Evolutionary conservation across 331 rosid genomes (phyloP), one percentile per base, ranked within the genome.

Genomic region (Malus hybrid): DNA sequence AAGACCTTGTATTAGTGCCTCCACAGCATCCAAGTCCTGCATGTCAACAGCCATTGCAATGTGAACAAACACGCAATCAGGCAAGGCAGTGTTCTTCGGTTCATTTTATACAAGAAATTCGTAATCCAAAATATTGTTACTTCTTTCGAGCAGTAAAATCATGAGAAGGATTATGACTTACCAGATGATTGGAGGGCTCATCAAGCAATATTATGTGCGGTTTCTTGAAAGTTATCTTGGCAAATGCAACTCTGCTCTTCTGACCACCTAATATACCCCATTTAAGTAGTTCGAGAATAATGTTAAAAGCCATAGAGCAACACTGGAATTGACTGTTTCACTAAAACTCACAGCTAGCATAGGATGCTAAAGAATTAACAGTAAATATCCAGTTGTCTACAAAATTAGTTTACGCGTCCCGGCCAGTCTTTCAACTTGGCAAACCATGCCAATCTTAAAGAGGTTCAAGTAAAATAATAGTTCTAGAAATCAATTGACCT

Each of bases 131-230:
- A 73, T 42, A 74, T 59, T 8, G 3, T 10, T 24, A 16, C 46
- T 18, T 31, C 50, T 44, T 63, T 29, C 20, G 15, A 61, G 32
- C 15, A 77, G 16, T 70, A 71, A 11, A 39, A 42, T 29, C 48
- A 74, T 34, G 63, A 77, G 7, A 70, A 69, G 44, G 31, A 55
- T 3, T 14, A 15, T 32, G 74, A 74, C 88, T 64, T 83, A 88
- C 98, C 93, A 95, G 85, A 87, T 95, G 99, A 87, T 95, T 95
- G 86, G 99, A 95, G 60, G 99, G 99, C 84, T 95, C 99, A 79
- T 95, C 99, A 68, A 95, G 99, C 82, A 95, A 83, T 77, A 95
- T 84, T 74, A 95, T 92, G 87, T 95, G 99, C 24, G 99, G 99
- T 83, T 95, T 95, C 96, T 83, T 95, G 83, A 92, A 95, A 70